phyloP scores from a whole-genome alignment of 2,329 filamentous ascomycete genomes.

The Lachnellula occidentalis region DNA sequence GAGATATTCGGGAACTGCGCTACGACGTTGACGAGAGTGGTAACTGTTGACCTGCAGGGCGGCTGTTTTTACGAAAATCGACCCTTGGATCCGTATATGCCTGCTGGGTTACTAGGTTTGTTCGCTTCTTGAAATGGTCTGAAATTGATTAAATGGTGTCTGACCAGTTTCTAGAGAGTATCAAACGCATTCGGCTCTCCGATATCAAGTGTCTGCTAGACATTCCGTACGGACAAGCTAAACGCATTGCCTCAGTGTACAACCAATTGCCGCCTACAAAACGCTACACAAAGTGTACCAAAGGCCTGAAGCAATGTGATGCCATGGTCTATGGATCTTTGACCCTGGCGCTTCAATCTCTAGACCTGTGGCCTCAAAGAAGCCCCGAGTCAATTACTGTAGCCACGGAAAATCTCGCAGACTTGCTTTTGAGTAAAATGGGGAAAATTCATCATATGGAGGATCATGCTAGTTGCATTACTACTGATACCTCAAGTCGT shows the following conservation, averaged over 20 bases:
- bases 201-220: neutral
- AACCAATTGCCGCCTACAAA: too few species aligned
- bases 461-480: too few species aligned
- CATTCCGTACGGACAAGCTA: neutral
- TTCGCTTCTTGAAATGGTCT: neutral
- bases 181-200: neutral
- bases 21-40: neutral
- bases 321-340: constrained; percentile 4
- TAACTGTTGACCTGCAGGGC: neutral
- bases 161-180: neutral
- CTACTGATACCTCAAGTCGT: too few species aligned
- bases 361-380: neutral
- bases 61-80: neutral
- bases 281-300: too few species aligned
- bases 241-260: neutral
- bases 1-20: neutral
- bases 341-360: neutral
- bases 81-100: neutral
- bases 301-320: neutral
- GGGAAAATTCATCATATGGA: too few species aligned
- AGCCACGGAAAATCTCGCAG: neutral
- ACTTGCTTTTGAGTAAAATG: too few species aligned
- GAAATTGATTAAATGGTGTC: too few species aligned
- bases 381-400: neutral
- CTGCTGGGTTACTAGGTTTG: neutral